Evolutionary conservation across 2,329 filamentous ascomycete species (phyloP), one percentile per base, ranked within the genome.

Genomic region (Verruconis gallopava): DNA sequence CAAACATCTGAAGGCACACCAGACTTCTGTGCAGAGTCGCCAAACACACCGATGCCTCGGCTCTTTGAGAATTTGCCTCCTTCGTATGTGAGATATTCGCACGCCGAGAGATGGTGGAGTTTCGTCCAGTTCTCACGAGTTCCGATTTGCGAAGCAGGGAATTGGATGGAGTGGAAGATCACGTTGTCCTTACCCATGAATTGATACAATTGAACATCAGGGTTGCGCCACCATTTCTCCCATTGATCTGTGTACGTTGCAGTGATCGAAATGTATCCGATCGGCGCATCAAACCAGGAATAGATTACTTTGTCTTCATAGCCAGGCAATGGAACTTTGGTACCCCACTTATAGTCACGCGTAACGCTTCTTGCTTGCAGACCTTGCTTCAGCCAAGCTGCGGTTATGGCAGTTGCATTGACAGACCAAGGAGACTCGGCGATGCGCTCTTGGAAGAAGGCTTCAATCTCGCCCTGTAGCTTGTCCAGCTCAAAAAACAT

Each of bases 131-230:
- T 78, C 51, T 93, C 80, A 35, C 72, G 69, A 0, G 86, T 89
- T 44, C 88, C 88, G 9, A 95, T 70, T 59, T 94, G 82, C 33
- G 79, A 86, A 21, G 75, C 83, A 1, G 89, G 89, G 69, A 93
- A 95, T 56, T 93, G 86, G 54, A 94, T 83, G 35, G 81, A 83
- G 65, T 94, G 86, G 69, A 89, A 91, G 4, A 77, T 77, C 13
- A 85, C 82, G 50, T 89, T 88, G 60, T 89, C 83, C 60, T 94
- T 95, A 64, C 88, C 88, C 76, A 94, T 84, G 69, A 95, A 93
- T 65, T 95, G 88, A 61, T 91, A 94, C 11, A 95, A 73, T 55
- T 81, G 75, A 37, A 95, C 86, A 22, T 93, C 72, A 0, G 85
- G 85, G 59, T 93, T 81, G 56, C 81, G 79, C 88, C 88, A 95